Base-by-base conservation (phyloP, 352 stramenopile genomes). In the Phytophthora cactorum region DNA sequence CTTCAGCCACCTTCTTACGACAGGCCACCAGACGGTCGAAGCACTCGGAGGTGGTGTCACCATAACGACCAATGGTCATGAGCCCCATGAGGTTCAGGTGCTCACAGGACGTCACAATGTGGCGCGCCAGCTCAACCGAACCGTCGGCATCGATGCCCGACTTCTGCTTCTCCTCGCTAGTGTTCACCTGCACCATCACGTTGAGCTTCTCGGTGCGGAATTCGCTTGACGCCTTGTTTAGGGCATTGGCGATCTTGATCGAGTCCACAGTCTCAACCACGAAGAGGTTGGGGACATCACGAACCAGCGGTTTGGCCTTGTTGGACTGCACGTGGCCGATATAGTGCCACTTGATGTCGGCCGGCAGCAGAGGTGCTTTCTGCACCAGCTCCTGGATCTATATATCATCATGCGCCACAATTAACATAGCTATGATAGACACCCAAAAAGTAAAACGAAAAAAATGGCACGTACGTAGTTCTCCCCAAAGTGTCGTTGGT, bases 291-390 rank as follows among this genome's bases (percentile, higher is more conserved):
- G 93, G 86, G 52, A 99, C 88, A 59, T 93, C 86, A 36, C 83
- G 82, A 32, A 98, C 86, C 2, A 99, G 75, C 38, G 84, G 66
- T 54, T 98, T 98, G 60, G 89, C 95, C 78, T 99, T 99, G 77
- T 99, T 99, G 55, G 87, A 98, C 89, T 99, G 98, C 62, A 99
- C 87, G 69, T 98, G 91, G 31, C 98, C 97, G 63, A 99, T 99
- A 69, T 98, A 99, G 78, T 99, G 97, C 97, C 97, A 99, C 59
- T 92, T 75, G 36, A 99, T 81, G 67, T 97, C 91, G 14, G 79
- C 62, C 1, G 95, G 93, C 44, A 99, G 78, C 34, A 88, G 44
- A 17, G 81, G 65, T 0, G 92, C 86, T 75, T 99, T 99, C 38
- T 98, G 75, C 46, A 98, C 91, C 29, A 99, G 73, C 85, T 99